Percentiles rank a stretch among this genome's conserved stretches.
These are phyloP conservation scores for Fusarium sarcochroum DNA, from an alignment of 2,329 filamentous ascomycete genomes.

Conservation along the genomic window DNA sequence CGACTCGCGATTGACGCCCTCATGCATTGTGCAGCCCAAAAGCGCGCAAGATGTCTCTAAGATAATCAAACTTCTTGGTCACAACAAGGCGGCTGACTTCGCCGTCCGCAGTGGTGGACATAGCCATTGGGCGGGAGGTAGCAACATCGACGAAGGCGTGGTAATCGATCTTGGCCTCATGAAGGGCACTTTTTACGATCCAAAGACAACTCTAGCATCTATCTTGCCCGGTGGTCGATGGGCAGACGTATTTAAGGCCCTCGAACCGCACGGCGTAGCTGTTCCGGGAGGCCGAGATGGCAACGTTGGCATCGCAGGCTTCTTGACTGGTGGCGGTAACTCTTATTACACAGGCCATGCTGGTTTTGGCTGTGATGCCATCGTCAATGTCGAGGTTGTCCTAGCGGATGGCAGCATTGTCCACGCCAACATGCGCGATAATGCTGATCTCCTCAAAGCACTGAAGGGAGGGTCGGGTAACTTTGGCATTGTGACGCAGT, in stretches of 20 bases:
- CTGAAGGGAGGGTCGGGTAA: conserved; percentile 63
- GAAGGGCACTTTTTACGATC: conserved; percentile 49
- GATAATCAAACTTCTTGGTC: conserved; percentile 36
- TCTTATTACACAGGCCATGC: conserved; percentile 49
- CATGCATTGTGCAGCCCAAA: conserved; percentile 48
- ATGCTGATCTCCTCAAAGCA: conserved; percentile 59
- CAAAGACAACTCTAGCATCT: conserved; percentile 42
- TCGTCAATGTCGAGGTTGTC: conserved; percentile 60
- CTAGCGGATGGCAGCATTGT: conserved; percentile 58
- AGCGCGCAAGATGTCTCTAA: conserved; percentile 44
- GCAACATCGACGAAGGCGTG: conserved; percentile 46
- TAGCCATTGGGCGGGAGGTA: conserved; percentile 49
- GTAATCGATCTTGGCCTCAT: conserved; percentile 48
- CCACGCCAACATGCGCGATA: conserved; percentile 56
- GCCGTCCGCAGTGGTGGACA: conserved; percentile 53
- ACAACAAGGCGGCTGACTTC: conserved; percentile 42
- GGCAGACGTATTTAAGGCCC: conserved; percentile 49
- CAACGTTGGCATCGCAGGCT: conserved; percentile 50
- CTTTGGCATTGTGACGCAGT: conserved; percentile 56
- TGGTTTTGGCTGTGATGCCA: conserved; percentile 59
- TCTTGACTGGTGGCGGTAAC: conserved; percentile 48
- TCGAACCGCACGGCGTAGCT: conserved; percentile 53
- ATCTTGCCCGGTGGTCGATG: conserved; percentile 59
- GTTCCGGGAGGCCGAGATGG: conserved; percentile 61
- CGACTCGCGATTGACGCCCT: conserved; percentile 47